Evolutionary conservation across 2,329 filamentous ascomycete genomes (phyloP), one percentile per base, ranked within the genome.

Genomic region (Botrytis tulipae): DNA sequence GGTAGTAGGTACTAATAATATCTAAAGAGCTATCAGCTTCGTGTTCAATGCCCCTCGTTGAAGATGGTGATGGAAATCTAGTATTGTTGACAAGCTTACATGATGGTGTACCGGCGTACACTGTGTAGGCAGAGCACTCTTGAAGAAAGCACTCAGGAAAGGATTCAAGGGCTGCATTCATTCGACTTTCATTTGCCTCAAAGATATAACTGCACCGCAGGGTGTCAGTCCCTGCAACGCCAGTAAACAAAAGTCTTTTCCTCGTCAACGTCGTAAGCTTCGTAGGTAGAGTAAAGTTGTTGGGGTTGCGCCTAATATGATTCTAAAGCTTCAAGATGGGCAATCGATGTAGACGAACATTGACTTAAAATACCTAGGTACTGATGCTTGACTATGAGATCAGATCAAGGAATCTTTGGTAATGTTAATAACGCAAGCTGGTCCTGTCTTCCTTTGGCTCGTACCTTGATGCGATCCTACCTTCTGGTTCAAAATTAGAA

Each of bases 151-250:
- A 87, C 93, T 92, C 84, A 99, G 89, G 85, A 98, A 98, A 83
- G 96, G 96, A 86, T 99, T 99, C 91, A 98, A 89, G 86, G 96
- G 94, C 91, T 95, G 95, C 95, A 97, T 97, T 90, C 92, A 92
- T 86, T 84, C 84, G 77, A 81, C 79, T 80, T 79, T 79, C 78
- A 79, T 76, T 75, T 77, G 75, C 74, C 74, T 74, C 73, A 78
- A 73, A 69, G 75, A 78, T 72, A 67, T 71, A 73, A 77, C 77
- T 76, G 74, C 76, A 77, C 74, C 73, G 72, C 75, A 78, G 74
- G 75, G 75, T 73, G 72, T 74, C 74, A 76, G 75, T 77, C 74
- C 77, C 54, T 76, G 74, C 74, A 75, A 77, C 71, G 75, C 60
- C 35, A 32, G 25, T 72, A 35, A 59, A 20, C 29, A 32, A 37